Evolutionary conservation across 345 rosid genomes (phyloP).

Genomic region (Hibiscus tridactylites): DNA sequence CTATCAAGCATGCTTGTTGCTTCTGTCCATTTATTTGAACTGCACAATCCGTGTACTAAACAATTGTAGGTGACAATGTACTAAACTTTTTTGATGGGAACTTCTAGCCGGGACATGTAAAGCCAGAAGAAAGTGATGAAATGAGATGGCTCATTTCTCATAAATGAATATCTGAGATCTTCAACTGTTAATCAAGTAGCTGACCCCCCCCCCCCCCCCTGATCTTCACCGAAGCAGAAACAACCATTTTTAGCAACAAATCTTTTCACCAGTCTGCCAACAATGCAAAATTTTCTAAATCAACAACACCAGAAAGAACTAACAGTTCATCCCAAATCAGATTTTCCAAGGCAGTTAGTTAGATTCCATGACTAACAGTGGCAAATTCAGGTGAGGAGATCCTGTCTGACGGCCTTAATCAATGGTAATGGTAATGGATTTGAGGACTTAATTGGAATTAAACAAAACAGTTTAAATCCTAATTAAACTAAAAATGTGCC

Average conservation of each 20-base stretch:
- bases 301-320: too few relatives aligned
- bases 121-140: neutral
- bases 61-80: constrained; percentile 4
- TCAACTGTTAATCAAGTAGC: constrained; percentile 71
- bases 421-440: neutral
- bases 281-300: neutral
- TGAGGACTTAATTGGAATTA: too few relatives aligned
- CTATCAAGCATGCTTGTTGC: too few relatives aligned
- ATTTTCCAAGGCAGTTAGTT: neutral
- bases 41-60: too few relatives aligned
- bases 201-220: constrained; percentile 38
- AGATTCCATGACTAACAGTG: neutral
- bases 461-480: too few relatives aligned
- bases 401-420: neutral
- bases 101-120: neutral
- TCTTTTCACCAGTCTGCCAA: neutral
- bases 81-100: constrained; percentile 12
- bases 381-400: neutral
- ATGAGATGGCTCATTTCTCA: constrained; percentile 14
- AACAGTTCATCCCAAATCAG: neutral
- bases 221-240: constrained; percentile 37
- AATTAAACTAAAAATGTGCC: too few relatives aligned
- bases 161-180: constrained; percentile 56
- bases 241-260: neutral
- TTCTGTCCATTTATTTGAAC: too few relatives aligned